Evolutionary conservation across 768 basidiomycete genomes (phyloP).

Genomic region (Solioccasus polychromus): DNA sequence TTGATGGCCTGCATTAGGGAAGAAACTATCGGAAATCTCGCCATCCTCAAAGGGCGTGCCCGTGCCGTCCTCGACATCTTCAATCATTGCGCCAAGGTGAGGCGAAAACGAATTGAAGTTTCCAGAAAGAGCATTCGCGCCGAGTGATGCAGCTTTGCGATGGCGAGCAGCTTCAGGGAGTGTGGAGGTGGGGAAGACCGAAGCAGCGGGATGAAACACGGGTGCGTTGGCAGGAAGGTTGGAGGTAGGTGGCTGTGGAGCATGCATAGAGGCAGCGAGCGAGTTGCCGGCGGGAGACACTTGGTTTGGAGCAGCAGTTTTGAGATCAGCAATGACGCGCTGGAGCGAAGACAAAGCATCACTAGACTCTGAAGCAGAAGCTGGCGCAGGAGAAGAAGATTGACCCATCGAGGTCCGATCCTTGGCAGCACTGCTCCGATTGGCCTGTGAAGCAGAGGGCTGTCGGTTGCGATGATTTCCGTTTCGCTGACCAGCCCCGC

Average conservation of each 20-base stretch:
- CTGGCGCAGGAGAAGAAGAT: constrained; percentile 46
- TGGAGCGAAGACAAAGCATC: constrained; percentile 86
- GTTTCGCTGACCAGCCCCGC: constrained; percentile 43
- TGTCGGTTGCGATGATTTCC: constrained; percentile 54
- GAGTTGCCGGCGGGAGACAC: constrained; percentile 37
- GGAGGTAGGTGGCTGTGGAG: constrained; percentile 44
- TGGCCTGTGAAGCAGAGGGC: constrained; percentile 55
- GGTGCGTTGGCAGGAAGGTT: constrained; percentile 66
- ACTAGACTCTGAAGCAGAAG: constrained; percentile 59
- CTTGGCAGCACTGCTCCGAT: constrained; percentile 49
- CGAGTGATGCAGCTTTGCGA: constrained; percentile 79
- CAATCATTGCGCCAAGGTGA: constrained; percentile 79
- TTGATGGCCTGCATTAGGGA: constrained; percentile 53
- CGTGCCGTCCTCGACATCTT: constrained; percentile 68
- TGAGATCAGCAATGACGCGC: constrained; percentile 90
- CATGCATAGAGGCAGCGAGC: constrained; percentile 43
- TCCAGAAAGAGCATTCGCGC: constrained; percentile 52
- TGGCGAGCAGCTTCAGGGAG: constrained; percentile 58
- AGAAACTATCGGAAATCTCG: constrained; percentile 64
- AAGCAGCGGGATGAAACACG: constrained; percentile 69
- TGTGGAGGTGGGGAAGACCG: constrained; percentile 47
- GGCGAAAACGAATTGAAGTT: constrained; percentile 74
- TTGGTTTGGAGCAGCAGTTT: constrained; percentile 68
- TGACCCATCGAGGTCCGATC: constrained; percentile 41
- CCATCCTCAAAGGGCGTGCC: constrained; percentile 66